These are phyloP conservation scores for Cercophora newfieldiana DNA, from an alignment of 495 filamentous ascomycete genomes.

Conservation along the genomic window DNA sequence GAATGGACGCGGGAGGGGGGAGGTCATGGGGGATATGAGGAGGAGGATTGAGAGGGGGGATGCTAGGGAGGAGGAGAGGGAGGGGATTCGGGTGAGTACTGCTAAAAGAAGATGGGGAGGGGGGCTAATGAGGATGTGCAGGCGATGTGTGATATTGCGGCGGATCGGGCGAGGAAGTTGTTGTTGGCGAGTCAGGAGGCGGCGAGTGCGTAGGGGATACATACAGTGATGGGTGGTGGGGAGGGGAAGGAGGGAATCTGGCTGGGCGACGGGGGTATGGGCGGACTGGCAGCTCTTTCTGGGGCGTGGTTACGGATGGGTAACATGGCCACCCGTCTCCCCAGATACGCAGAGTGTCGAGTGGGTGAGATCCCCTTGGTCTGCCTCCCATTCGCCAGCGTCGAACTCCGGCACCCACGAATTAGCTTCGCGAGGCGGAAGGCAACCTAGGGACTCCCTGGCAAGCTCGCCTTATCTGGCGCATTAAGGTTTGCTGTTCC, in stretches of 20 bases:
- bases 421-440: neutral
- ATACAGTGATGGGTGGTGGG: neutral
- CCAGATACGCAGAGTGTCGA: no score
- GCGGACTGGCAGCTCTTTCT: no score
- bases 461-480: neutral
- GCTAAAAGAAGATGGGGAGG: neutral
- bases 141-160: slow-evolving; percentile 55
- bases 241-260: neutral
- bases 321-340: no score
- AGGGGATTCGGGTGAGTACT: slow-evolving; percentile 69
- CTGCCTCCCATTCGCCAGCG: no score
- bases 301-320: no score
- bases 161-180: slow-evolving; percentile 46
- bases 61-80: slow-evolving; percentile 64
- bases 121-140: slow-evolving; percentile 16
- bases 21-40: slow-evolving; percentile 85
- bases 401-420: neutral
- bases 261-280: no score
- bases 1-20: slow-evolving; percentile 70
- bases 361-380: no score
- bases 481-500: neutral
- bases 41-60: slow-evolving; percentile 70
- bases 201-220: neutral
- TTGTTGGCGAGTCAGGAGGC: slow-evolving; percentile 28
- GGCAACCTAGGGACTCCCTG: neutral